Conservation (phyloP, 75 land plant species). For the Sequoia sempervirens region DNA sequence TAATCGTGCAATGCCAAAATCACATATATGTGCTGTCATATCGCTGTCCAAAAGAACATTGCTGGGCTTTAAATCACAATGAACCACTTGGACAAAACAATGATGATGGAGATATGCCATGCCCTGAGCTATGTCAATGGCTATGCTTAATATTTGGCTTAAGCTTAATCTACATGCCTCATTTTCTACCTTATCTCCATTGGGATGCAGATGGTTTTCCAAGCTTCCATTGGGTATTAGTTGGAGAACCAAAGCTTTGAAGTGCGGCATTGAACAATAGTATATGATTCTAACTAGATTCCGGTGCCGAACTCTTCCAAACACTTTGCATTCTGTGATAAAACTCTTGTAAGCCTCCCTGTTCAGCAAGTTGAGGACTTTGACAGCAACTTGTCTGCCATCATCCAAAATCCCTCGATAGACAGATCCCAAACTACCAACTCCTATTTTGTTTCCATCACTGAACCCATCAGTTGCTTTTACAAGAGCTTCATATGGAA, state of each 20-base stretch:
- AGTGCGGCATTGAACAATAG: conserved; percentile 8
- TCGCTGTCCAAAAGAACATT: conserved; percentile 15
- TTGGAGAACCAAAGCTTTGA: conserved; percentile 8
- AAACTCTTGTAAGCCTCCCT: conserved; percentile 12
- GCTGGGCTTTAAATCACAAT: conserved; percentile 20
- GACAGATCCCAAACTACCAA: conserved; percentile 13
- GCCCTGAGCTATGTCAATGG: conserved; percentile 12
- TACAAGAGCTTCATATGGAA: conserved; percentile 9
- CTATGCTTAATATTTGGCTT: conserved; percentile 9
- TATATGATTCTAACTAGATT: conserved; percentile 17
- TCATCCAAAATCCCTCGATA: conserved; percentile 15
- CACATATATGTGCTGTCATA: conserved; percentile 17
- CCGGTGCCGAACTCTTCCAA: conserved; percentile 13
- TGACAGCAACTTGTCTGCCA: conserved; percentile 13
- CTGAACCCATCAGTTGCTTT: conserved; percentile 18
- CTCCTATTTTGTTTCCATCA: conserved; percentile 7
- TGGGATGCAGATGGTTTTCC: conserved; percentile 10
- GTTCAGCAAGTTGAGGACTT: conserved; percentile 15
- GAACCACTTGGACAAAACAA: conserved; percentile 10
- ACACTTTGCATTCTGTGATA: conserved; percentile 9
- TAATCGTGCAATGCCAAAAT: conserved; percentile 18
- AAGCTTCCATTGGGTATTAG: conserved; percentile 21
- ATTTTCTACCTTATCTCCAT: background rate
- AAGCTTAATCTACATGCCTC: background rate
- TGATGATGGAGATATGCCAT: conserved; percentile 13